Percentiles rank a stretch among this genome's conserved stretches.
Evolutionary conservation across 208 protist genomes (phyloP).

Genomic region (Trypanosoma mega): DNA sequence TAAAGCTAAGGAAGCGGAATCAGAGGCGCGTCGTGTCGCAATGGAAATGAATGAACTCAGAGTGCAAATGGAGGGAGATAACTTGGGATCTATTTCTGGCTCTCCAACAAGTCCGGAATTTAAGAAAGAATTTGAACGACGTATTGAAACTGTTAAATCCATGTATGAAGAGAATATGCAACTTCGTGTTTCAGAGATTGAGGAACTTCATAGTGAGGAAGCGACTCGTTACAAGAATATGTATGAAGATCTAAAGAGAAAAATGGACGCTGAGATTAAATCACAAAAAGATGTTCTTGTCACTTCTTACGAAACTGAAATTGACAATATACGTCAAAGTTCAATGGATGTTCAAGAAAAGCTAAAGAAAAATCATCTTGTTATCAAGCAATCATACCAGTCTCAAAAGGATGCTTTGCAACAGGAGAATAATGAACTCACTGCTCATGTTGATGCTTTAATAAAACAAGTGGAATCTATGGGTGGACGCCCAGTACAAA

Average conservation of each 20-base stretch:
- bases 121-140: slow-evolving; percentile 28
- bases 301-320: slow-evolving; percentile 28
- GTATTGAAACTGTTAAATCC: slow-evolving; percentile 21
- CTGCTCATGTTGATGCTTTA: slow-evolving; percentile 13
- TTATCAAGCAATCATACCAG: slow-evolving; percentile 41
- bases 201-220: slow-evolving; percentile 24
- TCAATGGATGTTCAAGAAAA: slow-evolving; percentile 38
- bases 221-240: slow-evolving; percentile 25
- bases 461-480: slow-evolving; percentile 22
- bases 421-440: slow-evolving; percentile 27
- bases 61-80: slow-evolving; percentile 24
- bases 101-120: slow-evolving; percentile 24
- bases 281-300: slow-evolving; percentile 26
- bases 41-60: slow-evolving; percentile 30
- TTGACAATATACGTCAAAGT: slow-evolving; percentile 21
- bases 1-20: slow-evolving; percentile 24
- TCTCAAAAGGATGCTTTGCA: slow-evolving; percentile 28
- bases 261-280: slow-evolving; percentile 21
- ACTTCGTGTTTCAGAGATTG: slow-evolving; percentile 23
- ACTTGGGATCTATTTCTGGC: slow-evolving; percentile 16
- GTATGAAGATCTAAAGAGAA: slow-evolving; percentile 26
- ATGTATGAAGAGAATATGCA: slow-evolving; percentile 34
- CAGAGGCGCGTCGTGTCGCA: slow-evolving; percentile 22
- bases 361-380: slow-evolving; percentile 38
- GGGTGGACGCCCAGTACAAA: slow-evolving; percentile 8